Percentiles rank a stretch among this genome's conserved stretches.
phyloP scores from a whole-genome alignment of 2,329 filamentous ascomycete genomes.

The Meredithiella fracta region DNA sequence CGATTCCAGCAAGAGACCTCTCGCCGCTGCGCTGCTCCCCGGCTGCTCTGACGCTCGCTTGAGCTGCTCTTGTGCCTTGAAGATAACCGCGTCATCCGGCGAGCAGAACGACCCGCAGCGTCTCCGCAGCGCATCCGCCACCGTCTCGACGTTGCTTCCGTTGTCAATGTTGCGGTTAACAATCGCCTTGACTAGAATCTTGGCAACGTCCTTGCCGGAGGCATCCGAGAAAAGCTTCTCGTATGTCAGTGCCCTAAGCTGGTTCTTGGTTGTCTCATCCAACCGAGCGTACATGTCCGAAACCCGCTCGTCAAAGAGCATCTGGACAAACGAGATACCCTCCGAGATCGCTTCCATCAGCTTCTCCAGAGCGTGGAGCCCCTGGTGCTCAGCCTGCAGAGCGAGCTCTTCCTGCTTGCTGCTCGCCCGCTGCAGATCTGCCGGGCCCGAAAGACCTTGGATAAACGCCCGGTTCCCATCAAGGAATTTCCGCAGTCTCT shows the following conservation, averaged over 20 bases:
- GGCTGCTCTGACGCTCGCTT: constrained; percentile 73
- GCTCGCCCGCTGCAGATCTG: constrained; percentile 59
- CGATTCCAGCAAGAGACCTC: constrained; percentile 74
- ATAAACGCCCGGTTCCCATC: constrained; percentile 80
- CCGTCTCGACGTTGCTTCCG: constrained; percentile 91
- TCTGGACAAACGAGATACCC: constrained; percentile 87
- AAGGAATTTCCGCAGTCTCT: constrained; percentile 65
- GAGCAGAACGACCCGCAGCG: constrained; percentile 96
- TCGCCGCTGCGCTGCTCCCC: constrained; percentile 56
- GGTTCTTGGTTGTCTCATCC: constrained; percentile 50
- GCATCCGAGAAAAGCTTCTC: constrained; percentile 70
- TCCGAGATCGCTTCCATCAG: constrained; percentile 85
- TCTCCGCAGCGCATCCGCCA: constrained; percentile 81
- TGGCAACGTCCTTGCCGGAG: constrained; percentile 74
- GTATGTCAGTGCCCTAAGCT: constrained; percentile 64
- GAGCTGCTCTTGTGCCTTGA: constrained; percentile 91
- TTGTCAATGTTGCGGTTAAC: constrained; percentile 96
- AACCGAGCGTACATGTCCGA: constrained; percentile 72
- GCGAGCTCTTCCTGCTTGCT: constrained; percentile 84
- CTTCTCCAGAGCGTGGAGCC: constrained; percentile 68
- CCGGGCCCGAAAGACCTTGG: constrained; percentile 80
- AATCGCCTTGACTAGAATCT: constrained; percentile 89
- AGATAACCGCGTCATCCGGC: constrained; percentile 90
- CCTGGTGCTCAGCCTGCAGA: constrained; percentile 84
- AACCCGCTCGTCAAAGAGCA: constrained; percentile 85